Conservation (phyloP, 2,329 filamentous ascomycete genomes). For the Xylariales sp. region DNA sequence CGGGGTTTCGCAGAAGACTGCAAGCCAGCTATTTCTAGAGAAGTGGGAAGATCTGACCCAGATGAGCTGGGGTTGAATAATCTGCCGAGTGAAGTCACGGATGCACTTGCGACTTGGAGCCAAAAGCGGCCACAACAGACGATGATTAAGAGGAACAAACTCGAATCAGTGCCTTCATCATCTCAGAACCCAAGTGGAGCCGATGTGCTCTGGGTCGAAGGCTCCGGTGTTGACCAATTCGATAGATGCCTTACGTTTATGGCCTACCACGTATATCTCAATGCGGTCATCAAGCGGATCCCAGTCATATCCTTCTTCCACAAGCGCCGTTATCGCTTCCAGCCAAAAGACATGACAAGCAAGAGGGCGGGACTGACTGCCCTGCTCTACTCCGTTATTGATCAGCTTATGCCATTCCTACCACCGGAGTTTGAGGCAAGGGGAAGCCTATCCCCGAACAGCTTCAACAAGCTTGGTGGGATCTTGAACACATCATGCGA, state of each 20-base stretch:
- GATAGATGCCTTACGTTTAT: not conserved
- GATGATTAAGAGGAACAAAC: not conserved
- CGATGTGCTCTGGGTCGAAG: conserved; percentile 8
- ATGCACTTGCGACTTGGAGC: too few species aligned
- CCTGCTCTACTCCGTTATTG: conserved; percentile 6
- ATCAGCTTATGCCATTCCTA: conserved; percentile 4
- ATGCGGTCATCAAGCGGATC: not conserved
- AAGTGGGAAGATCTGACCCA: too few species aligned
- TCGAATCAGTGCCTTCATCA: not conserved
- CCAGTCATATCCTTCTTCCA: conserved; percentile 5
- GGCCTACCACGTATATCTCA: not conserved
- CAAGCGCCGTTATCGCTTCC: not conserved
- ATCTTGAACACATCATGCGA: not conserved
- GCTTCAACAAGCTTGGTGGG: conserved; percentile 4
- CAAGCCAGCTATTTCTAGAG: not conserved
- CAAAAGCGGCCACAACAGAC: not conserved
- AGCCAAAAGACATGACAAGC: not conserved
- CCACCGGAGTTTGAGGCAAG: too few species aligned
- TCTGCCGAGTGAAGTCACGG: too few species aligned
- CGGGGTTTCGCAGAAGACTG: not conserved
- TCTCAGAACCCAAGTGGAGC: not conserved
- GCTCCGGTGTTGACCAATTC: not conserved
- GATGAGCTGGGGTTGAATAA: too few species aligned
- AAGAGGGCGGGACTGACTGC: conserved; percentile 1
- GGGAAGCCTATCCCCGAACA: not conserved